Conservation (phyloP, 2,329 filamentous ascomycete genomes). For the Cladophialophora carrionii region DNA sequence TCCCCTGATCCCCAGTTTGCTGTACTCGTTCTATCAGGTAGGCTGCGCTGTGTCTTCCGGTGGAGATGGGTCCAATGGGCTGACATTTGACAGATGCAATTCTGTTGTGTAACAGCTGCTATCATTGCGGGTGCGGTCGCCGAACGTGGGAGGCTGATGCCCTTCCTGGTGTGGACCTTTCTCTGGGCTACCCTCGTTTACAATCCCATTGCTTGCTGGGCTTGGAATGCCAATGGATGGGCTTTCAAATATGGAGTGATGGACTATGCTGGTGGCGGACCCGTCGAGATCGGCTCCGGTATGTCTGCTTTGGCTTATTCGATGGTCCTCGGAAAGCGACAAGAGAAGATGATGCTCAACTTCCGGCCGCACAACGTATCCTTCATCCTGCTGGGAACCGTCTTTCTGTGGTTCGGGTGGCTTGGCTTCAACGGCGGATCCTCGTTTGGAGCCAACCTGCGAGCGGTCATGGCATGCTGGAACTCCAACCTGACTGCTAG, state of each 20-base stretch:
- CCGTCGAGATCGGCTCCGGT: constrained; percentile 95
- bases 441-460: constrained; percentile 88
- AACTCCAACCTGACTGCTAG: constrained; percentile 93
- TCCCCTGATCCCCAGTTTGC: constrained; percentile 81
- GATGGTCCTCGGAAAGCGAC: constrained; percentile 89
- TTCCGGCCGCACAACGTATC: constrained; percentile 99
- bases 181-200: constrained; percentile 97
- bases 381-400: constrained; percentile 90
- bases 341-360: constrained; percentile 99
- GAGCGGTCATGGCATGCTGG: constrained; percentile 96
- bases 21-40: constrained; percentile 94
- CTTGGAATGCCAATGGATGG: constrained; percentile 95
- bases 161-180: constrained; percentile 93
- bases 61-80: background rate
- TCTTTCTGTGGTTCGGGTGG: constrained; percentile 98
- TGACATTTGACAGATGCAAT: constrained; percentile 74
- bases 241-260: constrained; percentile 85
- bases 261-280: constrained; percentile 94
- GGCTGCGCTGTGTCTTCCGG: constrained; percentile 26
- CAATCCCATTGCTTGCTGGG: constrained; percentile 95
- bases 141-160: constrained; percentile 88
- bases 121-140: constrained; percentile 91
- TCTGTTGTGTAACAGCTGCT: constrained; percentile 87
- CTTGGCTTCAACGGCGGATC: constrained; percentile 98
- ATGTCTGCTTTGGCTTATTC: constrained; percentile 93